These are phyloP conservation scores for Chaetomiaceae sp. DNA, from an alignment of 2,329 filamentous ascomycete genomes.

Conservation along the genomic window DNA sequence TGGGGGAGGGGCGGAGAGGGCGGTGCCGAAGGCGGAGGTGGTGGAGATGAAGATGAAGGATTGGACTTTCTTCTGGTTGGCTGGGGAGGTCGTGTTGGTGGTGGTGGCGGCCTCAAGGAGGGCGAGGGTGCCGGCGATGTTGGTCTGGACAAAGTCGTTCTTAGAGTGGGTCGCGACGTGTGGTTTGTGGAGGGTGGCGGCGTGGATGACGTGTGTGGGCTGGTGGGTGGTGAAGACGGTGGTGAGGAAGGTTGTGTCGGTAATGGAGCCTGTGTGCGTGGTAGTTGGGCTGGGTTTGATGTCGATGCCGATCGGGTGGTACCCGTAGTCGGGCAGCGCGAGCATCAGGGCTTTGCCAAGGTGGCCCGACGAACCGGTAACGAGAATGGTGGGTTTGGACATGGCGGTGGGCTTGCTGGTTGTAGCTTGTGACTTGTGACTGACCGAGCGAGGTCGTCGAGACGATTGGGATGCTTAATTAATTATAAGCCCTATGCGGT, in stretches of 20 bases:
- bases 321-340: conserved; percentile 35
- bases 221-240: conserved; percentile 30
- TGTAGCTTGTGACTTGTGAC: too few species aligned
- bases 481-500: too few species aligned
- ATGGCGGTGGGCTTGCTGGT: not conserved
- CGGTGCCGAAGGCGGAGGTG: conserved; percentile 41
- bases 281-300: conserved; percentile 37
- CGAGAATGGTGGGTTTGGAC: conserved; percentile 32
- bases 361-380: conserved; percentile 44
- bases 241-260: conserved; percentile 33
- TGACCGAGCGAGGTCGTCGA: too few species aligned
- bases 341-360: conserved; percentile 44
- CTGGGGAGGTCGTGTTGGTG: not conserved
- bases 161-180: conserved; percentile 43
- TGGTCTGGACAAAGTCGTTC: conserved; percentile 40
- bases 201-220: conserved; percentile 39
- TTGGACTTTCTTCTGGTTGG: not conserved
- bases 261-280: conserved; percentile 34
- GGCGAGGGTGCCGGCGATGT: conserved; percentile 40
- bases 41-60: conserved; percentile 42
- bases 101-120: conserved; percentile 38
- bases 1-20: conserved; percentile 34
- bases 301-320: conserved; percentile 41
- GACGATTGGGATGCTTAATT: too few species aligned
- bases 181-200: conserved; percentile 45